Conservation (phyloP, 352 stramenopile genomes). For the Elongisporangium undulatum region DNA sequence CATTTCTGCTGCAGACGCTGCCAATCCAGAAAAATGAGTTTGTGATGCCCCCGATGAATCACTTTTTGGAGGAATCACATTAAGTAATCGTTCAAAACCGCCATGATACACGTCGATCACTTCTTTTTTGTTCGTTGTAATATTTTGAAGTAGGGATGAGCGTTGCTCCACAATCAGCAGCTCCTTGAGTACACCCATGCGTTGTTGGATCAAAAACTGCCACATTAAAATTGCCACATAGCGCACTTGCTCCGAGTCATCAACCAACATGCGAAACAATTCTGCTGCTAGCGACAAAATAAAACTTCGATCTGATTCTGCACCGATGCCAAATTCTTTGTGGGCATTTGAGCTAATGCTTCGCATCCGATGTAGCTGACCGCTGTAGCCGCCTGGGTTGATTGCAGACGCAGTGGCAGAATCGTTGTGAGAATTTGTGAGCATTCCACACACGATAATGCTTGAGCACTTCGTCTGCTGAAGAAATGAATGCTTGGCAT, state of each 20-base stretch:
- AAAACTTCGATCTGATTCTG: slow-evolving; percentile 69
- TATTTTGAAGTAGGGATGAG: slow-evolving; percentile 57
- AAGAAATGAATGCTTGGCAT: slow-evolving; percentile 49
- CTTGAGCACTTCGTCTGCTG: slow-evolving; percentile 64
- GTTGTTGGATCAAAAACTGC: slow-evolving; percentile 74
- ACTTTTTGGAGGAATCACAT: slow-evolving; percentile 18
- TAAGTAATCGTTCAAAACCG: slow-evolving; percentile 63
- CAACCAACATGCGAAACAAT: slow-evolving; percentile 61
- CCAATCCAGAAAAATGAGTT: neutral
- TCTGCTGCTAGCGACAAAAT: slow-evolving; percentile 50
- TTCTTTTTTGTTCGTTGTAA: slow-evolving; percentile 71
- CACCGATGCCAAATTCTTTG: slow-evolving; percentile 67
- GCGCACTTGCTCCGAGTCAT: slow-evolving; percentile 42
- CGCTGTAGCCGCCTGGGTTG: slow-evolving; percentile 11
- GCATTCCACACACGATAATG: slow-evolving; percentile 40
- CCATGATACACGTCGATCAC: slow-evolving; percentile 69
- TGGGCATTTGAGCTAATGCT: slow-evolving; percentile 36
- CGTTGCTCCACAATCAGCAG: slow-evolving; percentile 71
- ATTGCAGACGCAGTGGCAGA: neutral
- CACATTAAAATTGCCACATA: slow-evolving; percentile 49
- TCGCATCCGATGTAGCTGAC: slow-evolving; percentile 42
- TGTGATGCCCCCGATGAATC: neutral
- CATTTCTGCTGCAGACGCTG: neutral
- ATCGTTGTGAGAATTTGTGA: slow-evolving; percentile 8
- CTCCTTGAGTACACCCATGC: slow-evolving; percentile 67